These are phyloP conservation scores for Epicoccum nigrum DNA, from an alignment of 2,329 filamentous ascomycete genomes.

Conservation along the genomic window DNA sequence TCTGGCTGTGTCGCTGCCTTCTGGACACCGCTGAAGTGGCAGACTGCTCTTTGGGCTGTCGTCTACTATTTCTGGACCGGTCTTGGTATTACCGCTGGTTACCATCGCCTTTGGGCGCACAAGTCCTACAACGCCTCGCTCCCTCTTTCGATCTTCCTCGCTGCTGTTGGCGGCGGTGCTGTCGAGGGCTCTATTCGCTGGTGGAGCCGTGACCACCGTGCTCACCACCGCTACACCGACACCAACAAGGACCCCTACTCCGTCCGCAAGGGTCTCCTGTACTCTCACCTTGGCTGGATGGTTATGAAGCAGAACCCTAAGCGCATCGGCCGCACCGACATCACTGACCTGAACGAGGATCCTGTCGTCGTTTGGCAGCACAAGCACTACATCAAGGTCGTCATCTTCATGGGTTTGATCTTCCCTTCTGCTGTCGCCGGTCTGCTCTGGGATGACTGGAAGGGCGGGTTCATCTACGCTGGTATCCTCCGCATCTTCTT, in stretches of 20 bases:
- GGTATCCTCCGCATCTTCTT: conserved; percentile 60
- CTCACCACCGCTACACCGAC: conserved; percentile 60
- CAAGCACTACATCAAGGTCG: conserved; percentile 56
- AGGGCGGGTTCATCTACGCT: conserved; percentile 58
- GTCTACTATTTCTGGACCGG: conserved; percentile 85
- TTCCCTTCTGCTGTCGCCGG: conserved; percentile 57
- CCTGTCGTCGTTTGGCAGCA: conserved; percentile 59
- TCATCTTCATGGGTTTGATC: conserved; percentile 56
- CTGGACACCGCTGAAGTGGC: conserved; percentile 76
- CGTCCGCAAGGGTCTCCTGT: conserved; percentile 58
- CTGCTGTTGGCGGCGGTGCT: conserved; percentile 55
- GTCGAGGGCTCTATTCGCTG: conserved; percentile 59
- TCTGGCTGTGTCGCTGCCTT: conserved; percentile 76
- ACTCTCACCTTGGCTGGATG: conserved; percentile 61
- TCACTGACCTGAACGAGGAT: conserved; percentile 59
- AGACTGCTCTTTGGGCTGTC: conserved; percentile 77
- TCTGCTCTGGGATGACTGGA: conserved; percentile 57
- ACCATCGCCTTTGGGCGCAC: conserved; percentile 77
- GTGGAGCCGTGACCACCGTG: conserved; percentile 59
- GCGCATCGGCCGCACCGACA: conserved; percentile 58
- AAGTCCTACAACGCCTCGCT: conserved; percentile 54
- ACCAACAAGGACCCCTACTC: conserved; percentile 61
- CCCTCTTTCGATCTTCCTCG: conserved; percentile 57
- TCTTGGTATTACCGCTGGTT: conserved; percentile 64
- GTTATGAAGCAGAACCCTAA: conserved; percentile 62